Evolutionary conservation across 352 stramenopile species (phyloP).

Genomic region (Phytophthora pini): DNA sequence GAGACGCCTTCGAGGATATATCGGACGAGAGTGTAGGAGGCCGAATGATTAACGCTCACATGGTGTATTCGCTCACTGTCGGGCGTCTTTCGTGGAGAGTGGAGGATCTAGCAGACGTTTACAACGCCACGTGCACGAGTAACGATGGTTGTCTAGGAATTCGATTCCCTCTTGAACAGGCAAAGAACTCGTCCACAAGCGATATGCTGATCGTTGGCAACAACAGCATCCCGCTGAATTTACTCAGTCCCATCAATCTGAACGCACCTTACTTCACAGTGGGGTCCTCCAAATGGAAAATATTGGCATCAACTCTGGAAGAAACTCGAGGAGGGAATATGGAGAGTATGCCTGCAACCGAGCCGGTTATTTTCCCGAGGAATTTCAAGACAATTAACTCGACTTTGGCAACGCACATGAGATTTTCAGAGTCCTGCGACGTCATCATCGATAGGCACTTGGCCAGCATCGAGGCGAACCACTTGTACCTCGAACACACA

Average conservation of each 20-base stretch:
- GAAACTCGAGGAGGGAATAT: constrained; percentile 11
- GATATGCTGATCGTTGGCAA: constrained; percentile 10
- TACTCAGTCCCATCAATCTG: constrained; percentile 20
- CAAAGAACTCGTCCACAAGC: neutral
- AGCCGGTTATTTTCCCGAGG: constrained; percentile 4
- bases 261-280: constrained; percentile 5
- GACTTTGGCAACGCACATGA: constrained; percentile 9
- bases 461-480: constrained; percentile 1
- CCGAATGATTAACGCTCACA: constrained; percentile 13
- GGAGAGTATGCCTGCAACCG: neutral
- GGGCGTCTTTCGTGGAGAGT: constrained; percentile 25
- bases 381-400: constrained; percentile 22
- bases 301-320: constrained; percentile 11
- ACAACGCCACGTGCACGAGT: constrained; percentile 8
- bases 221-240: constrained; percentile 1
- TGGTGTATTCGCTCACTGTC: constrained; percentile 34
- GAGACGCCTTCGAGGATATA: constrained; percentile 13
- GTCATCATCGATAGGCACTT: constrained; percentile 10
- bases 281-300: constrained; percentile 7
- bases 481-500: constrained; percentile 45
- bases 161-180: constrained; percentile 9
- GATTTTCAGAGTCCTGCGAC: neutral
- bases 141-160: neutral
- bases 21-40: neutral
- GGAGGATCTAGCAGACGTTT: constrained; percentile 11